These are phyloP conservation scores for Sphagnum fallax DNA, from an alignment of 228 moss, liverwort and hornwort species.

Conservation along the genomic window DNA sequence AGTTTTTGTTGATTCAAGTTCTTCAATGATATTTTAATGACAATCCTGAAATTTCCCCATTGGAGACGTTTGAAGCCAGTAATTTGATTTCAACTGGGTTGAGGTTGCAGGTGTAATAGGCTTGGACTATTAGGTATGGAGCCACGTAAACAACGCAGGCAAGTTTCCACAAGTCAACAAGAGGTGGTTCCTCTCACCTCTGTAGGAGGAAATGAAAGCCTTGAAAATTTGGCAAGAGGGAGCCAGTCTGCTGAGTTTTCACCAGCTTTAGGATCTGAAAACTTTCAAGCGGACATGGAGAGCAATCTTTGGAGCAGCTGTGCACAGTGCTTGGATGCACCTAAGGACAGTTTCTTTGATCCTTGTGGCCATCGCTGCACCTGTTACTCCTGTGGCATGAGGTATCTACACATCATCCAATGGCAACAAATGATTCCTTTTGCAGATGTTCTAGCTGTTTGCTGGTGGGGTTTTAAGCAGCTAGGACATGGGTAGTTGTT, in stretches of 20 bases:
- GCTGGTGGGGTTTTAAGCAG: neutral
- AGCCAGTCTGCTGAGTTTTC: too few species aligned
- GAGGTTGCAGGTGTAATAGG: constrained; percentile 22
- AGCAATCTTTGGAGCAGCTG: constrained; percentile 12
- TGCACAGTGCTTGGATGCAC: constrained; percentile 46
- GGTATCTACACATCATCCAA: constrained; percentile 9
- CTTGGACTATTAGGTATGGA: constrained; percentile 24
- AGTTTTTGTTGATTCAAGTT: too few species aligned
- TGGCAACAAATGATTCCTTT: neutral
- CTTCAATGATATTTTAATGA: too few species aligned
- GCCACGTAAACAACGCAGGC: constrained; percentile 14
- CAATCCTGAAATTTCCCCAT: too few species aligned
- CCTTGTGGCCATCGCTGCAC: constrained; percentile 56
- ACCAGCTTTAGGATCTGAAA: too few species aligned
- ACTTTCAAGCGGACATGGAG: neutral
- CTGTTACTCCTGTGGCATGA: constrained; percentile 47
- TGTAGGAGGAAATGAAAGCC: constrained; percentile 1
- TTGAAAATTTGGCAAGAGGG: neutral
- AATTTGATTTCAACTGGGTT: too few species aligned
- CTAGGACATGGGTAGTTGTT: neutral
- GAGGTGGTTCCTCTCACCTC: too few species aligned
- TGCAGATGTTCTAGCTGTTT: neutral
- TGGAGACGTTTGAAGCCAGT: too few species aligned
- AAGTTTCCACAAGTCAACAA: constrained; percentile 5
- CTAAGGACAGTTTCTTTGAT: constrained; percentile 49